These are phyloP conservation scores for Herpetomonas samuelpessoai DNA, from an alignment of 208 protist species.

Conservation along the genomic window DNA sequence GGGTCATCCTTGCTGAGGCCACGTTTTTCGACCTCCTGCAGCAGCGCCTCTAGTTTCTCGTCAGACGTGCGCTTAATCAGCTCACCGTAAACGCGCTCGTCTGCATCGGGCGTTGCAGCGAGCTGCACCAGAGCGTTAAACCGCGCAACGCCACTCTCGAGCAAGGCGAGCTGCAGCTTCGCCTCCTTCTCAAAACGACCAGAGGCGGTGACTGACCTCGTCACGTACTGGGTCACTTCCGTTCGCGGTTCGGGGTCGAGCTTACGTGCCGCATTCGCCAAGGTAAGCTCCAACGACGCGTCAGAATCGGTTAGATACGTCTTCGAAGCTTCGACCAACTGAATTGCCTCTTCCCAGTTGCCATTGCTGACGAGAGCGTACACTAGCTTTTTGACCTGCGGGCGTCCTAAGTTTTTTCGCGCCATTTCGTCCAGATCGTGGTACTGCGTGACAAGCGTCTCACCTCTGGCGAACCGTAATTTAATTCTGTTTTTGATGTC, in stretches of 20 bases:
- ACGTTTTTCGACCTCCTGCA: slow-evolving; percentile 55
- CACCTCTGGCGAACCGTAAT: slow-evolving; percentile 13
- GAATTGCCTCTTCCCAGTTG: slow-evolving; percentile 65
- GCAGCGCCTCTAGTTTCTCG: slow-evolving; percentile 45
- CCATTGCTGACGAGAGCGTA: slow-evolving; percentile 22
- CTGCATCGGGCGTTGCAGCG: slow-evolving; percentile 47
- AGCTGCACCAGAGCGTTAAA: slow-evolving; percentile 58
- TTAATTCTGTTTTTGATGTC: slow-evolving; percentile 26
- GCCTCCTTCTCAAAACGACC: slow-evolving; percentile 35
- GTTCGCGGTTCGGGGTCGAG: slow-evolving; percentile 36
- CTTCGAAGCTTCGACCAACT: slow-evolving; percentile 39
- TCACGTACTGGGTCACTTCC: slow-evolving; percentile 33
- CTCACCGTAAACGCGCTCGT: slow-evolving; percentile 73
- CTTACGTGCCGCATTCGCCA: slow-evolving; percentile 24
- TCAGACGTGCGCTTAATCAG: slow-evolving; percentile 50
- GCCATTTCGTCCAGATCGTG: slow-evolving; percentile 8
- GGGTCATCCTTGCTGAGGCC: slow-evolving; percentile 80
- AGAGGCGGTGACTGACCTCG: slow-evolving; percentile 37
- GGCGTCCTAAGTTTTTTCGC: slow-evolving; percentile 18
- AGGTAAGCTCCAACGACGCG: slow-evolving; percentile 37
- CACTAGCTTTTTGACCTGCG: slow-evolving; percentile 29
- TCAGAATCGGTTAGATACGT: slow-evolving; percentile 34
- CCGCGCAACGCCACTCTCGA: slow-evolving; percentile 39
- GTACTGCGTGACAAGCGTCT: slow-evolving; percentile 28
- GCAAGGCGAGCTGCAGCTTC: slow-evolving; percentile 46